Conservation (phyloP, 495 filamentous ascomycete genomes). For the Penicillium coffeae region DNA sequence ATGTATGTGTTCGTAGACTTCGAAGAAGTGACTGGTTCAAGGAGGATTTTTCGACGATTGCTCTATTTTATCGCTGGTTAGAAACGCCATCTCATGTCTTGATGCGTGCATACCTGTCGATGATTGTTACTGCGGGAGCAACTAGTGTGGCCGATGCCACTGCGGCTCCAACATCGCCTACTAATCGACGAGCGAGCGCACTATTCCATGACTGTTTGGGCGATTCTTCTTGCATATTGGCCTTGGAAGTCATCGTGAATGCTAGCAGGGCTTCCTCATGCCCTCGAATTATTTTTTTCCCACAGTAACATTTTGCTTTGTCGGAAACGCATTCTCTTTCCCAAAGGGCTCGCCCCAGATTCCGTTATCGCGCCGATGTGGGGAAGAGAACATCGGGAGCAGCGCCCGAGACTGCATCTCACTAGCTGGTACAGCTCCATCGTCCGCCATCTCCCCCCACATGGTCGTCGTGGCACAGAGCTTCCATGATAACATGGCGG, state of each 20-base stretch:
- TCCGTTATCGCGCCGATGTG: neutral
- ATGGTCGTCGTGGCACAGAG: neutral
- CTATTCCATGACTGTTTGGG: conserved; percentile 9
- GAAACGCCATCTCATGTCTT: neutral
- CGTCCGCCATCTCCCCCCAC: conserved; percentile 1
- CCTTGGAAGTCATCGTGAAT: neutral
- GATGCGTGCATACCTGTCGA: conserved; percentile 23
- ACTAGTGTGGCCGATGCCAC: conserved; percentile 28
- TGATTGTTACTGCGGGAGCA: conserved; percentile 28
- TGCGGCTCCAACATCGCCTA: conserved; percentile 29
- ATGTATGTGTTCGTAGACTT: conserved; percentile 23
- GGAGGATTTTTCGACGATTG: conserved; percentile 28
- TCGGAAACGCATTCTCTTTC: neutral
- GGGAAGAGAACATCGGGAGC: conserved; percentile 6
- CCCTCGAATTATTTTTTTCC: neutral
- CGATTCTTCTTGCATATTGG: conserved; percentile 12
- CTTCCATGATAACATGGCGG: neutral
- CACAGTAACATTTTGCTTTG: neutral
- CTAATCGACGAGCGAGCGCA: conserved; percentile 10
- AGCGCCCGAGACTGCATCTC: conserved; percentile 5
- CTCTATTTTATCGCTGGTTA: conserved; percentile 19
- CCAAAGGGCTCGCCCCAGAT: neutral
- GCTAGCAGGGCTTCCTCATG: neutral
- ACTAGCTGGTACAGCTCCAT: neutral
- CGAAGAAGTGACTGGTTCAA: conserved; percentile 22